Conservation (phyloP, 495 filamentous ascomycete genomes). For the Neurospora sp. region DNA sequence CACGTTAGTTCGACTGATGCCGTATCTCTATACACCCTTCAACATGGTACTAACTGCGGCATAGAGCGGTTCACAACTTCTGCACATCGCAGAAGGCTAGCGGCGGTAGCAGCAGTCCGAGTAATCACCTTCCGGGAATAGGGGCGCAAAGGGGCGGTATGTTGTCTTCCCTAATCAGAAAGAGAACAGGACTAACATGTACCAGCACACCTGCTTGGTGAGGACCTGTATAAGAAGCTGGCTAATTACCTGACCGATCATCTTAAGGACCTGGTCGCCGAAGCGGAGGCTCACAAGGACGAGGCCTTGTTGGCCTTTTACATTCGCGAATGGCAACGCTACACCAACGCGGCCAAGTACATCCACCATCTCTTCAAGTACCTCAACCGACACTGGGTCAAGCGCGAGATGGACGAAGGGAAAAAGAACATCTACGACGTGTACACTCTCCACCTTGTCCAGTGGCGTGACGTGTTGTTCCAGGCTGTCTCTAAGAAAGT, state of each 20-base stretch:
- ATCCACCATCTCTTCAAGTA: conserved; percentile 96
- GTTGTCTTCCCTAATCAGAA: conserved; percentile 11
- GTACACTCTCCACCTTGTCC: conserved; percentile 90
- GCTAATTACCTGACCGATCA: conserved; percentile 74
- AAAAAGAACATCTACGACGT: conserved; percentile 99
- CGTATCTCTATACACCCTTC: conserved; percentile 9
- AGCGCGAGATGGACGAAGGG: conserved; percentile 96
- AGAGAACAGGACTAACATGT: conserved; percentile 2
- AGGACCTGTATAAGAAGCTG: conserved; percentile 90
- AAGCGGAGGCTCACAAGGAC: conserved; percentile 70
- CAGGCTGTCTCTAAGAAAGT: conserved; percentile 70
- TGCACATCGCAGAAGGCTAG: conserved; percentile 96
- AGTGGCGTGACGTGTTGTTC: conserved; percentile 91
- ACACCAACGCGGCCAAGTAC: conserved; percentile 90
- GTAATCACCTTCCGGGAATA: conserved; percentile 11
- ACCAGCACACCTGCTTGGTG: conserved; percentile 82
- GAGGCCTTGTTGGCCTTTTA: conserved; percentile 92
- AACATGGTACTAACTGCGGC: conserved; percentile 6
- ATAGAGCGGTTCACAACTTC: conserved; percentile 92
- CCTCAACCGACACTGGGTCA: conserved; percentile 98
- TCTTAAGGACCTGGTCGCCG: conserved; percentile 51
- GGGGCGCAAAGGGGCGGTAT: conserved; percentile 70
- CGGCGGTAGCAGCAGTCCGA: conserved; percentile 13
- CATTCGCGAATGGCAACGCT: conserved; percentile 91
- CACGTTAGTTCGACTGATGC: conserved; percentile 50